phyloP scores from a whole-genome alignment of 805 yeast genomes.

The Wickerhamomyces tratensis region DNA sequence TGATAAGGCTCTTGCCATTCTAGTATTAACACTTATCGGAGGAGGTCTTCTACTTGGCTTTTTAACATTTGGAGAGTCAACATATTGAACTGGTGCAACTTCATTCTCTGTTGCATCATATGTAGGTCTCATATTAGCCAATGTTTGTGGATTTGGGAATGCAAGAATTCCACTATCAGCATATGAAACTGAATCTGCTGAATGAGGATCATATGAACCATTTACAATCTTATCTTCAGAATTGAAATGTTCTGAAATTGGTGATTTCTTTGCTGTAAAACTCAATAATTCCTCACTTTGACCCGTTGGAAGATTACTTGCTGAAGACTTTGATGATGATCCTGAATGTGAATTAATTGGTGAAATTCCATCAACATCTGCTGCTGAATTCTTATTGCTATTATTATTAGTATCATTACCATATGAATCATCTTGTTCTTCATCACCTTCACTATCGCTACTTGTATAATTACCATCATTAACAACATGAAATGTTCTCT shows the following conservation, averaged over 20 bases:
- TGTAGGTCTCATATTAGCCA: conserved; percentile 2
- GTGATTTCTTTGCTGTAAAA: conserved; percentile 24
- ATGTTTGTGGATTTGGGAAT: neutral
- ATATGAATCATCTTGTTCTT: neutral
- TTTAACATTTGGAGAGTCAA: conserved; percentile 4
- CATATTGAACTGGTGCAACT: conserved; percentile 22
- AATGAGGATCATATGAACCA: too few species aligned
- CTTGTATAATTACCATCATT: conserved; percentile 17
- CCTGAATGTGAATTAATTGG: neutral
- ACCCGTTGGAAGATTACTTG: too few species aligned
- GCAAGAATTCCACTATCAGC: too few species aligned
- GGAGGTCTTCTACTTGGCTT: conserved; percentile 29
- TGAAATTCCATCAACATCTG: neutral
- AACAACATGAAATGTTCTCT: conserved; percentile 16
- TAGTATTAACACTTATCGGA: conserved; percentile 20
- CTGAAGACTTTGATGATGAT: too few species aligned
- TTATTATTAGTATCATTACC: too few species aligned
- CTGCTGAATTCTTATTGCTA: too few species aligned
- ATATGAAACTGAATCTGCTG: too few species aligned
- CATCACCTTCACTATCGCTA: conserved; percentile 5
- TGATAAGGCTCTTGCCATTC: conserved; percentile 28
- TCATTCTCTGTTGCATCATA: conserved; percentile 31
- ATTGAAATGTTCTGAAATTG: conserved; percentile 20
- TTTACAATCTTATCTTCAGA: neutral
- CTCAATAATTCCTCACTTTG: conserved; percentile 16